Conservation (phyloP, 345 rosid species). For the Eucalyptus sp. region DNA sequence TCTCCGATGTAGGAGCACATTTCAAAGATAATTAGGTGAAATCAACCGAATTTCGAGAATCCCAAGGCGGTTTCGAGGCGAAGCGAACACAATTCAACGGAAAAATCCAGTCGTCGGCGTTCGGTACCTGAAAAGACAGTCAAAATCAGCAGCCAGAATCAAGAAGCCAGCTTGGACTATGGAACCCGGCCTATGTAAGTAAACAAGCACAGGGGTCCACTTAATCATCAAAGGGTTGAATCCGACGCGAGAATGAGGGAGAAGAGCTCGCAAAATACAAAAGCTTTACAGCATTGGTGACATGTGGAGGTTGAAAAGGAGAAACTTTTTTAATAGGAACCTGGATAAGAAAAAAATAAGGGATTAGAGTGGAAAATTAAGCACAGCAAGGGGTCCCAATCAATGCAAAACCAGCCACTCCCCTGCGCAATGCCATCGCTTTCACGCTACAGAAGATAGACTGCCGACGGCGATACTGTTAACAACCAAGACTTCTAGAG, state of each 20-base stretch:
- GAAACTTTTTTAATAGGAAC: background rate
- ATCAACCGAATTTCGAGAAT: background rate
- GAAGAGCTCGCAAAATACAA: background rate
- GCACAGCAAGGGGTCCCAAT: conserved; percentile 23
- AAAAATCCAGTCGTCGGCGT: background rate
- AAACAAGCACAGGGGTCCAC: background rate
- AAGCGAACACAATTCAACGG: background rate
- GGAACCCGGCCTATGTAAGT: background rate
- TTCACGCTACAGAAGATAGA: background rate
- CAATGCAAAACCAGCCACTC: conserved; percentile 8
- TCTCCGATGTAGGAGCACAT: background rate
- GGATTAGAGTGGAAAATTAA: conserved; percentile 2
- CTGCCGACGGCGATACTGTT: background rate
- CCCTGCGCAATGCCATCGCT: background rate
- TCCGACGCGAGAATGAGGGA: background rate
- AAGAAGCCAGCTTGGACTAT: conserved; percentile 5
- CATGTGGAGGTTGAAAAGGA: background rate
- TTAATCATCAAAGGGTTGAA: conserved; percentile 6
- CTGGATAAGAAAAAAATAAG: background rate
- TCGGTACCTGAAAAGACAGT: conserved; percentile 27
- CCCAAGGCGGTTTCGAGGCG: background rate
- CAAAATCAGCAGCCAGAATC: background rate
- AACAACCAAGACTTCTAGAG: background rate
- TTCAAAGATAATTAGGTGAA: conserved; percentile 15
- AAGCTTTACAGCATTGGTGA: background rate